Base-by-base conservation (phyloP, 345 rosid species). In the Salix purpurea region DNA sequence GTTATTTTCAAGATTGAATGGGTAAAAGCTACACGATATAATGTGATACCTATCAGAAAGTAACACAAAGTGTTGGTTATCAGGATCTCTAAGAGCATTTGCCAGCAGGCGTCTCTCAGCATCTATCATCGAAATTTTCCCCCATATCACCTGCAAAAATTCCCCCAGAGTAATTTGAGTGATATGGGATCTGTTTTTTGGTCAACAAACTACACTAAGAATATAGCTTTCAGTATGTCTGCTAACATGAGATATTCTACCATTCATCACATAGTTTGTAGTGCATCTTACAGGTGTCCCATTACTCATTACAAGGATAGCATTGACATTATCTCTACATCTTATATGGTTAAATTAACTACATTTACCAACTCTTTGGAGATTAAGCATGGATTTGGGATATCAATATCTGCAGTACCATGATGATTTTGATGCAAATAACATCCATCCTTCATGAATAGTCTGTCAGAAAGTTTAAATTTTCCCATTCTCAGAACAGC, bases 51-150 rank as follows among this genome's bases (percentile, higher is more conserved):
- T 96, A 36, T 96, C 99, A 75, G 98, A 96, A 74, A 96, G 98
- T 77, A 96, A 88, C 76, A 96, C 94, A 87, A 96, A 96, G 82
- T 92, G 99, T 79, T 90, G 97, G 80, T 96, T 96, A 44, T 94
- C 94, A 75, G 90, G 91, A 89, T 96, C 97, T 79, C 85, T 77
- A 50, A 96, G 91, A 83, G 99, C 99, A 64, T 81, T 87, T 6
- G 96, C 99, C 77, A 96, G 73, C 71, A 96, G 89, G 69, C 99
- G 86, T 79, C 85, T 91, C 90, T 96, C 99, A 2, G 99, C 99
- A 86, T 94, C 97, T 84, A 96, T 85, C 99, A 96, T 96, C 21
- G 99, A 91, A 39, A 96, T 92, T 80, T 89, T 92, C 71, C 99
- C 99, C 99, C 99, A 96, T 7, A 91, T 86, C 67, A 96, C 98